These are phyloP conservation scores for Gossypium mustelinum DNA, from an alignment of 345 rosid genomes.

Conservation along the genomic window DNA sequence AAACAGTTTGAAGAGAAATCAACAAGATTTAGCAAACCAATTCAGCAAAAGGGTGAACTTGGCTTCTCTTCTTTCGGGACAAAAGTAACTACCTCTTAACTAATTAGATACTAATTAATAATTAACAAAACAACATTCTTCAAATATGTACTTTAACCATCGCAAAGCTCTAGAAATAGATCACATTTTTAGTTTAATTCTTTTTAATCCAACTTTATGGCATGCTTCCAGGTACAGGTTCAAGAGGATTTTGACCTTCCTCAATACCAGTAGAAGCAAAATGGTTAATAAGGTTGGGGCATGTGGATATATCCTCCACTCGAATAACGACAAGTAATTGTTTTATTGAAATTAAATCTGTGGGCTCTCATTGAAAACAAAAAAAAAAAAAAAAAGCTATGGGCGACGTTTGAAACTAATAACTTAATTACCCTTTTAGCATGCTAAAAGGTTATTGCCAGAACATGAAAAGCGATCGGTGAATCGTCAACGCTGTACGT, in stretches of 20 bases:
- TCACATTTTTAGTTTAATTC: too few species aligned
- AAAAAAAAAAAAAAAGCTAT: neutral
- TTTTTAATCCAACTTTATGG: neutral
- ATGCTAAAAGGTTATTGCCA: neutral
- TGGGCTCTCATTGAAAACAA: neutral
- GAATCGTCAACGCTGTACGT: neutral
- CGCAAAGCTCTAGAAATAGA: too few species aligned
- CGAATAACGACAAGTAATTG: neutral
- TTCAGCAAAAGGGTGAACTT: too few species aligned
- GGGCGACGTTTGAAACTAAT: neutral
- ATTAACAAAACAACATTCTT: too few species aligned
- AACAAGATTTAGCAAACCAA: too few species aligned
- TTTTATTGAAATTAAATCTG: neutral
- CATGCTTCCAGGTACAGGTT: slow-evolving; percentile 39
- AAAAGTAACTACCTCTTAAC: too few species aligned
- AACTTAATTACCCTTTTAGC: neutral
- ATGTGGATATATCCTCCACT: slow-evolving; percentile 49
- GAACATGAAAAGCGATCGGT: neutral
- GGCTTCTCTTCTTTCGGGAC: too few species aligned
- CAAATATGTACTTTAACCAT: too few species aligned
- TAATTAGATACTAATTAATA: too few species aligned
- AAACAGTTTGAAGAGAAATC: too few species aligned
- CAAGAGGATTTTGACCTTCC: slow-evolving; percentile 75
- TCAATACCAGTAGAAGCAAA: slow-evolving; percentile 40
- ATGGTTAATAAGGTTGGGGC: slow-evolving; percentile 47